Percentiles rank a stretch among this genome's conserved stretches.
phyloP scores from a whole-genome alignment of 176 grass and related monocot species.

The Cymbopogon citratus region DNA sequence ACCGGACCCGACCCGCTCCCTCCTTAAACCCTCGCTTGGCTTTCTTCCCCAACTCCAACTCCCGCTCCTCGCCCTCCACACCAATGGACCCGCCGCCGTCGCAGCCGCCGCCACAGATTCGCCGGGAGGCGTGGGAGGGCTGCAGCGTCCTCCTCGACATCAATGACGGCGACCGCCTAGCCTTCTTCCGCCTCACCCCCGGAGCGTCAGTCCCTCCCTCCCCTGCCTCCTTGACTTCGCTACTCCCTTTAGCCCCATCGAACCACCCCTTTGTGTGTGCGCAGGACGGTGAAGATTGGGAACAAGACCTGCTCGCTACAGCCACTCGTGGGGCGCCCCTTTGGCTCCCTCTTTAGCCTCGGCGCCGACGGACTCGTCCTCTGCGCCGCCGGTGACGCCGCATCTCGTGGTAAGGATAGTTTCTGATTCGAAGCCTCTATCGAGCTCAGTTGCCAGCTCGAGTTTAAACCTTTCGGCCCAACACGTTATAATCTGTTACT shows the following conservation, averaged over 20 bases:
- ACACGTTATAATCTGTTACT: not conserved
- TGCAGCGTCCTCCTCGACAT: conserved; percentile 99
- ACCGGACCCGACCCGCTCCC: not conserved
- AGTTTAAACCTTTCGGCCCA: not conserved
- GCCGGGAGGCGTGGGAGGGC: conserved; percentile 68
- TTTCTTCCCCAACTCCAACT: not conserved
- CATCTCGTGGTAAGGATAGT: conserved; percentile 14
- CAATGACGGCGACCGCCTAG: conserved; percentile 97
- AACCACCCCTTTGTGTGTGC: not conserved
- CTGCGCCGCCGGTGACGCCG: conserved; percentile 12
- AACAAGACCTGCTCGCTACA: conserved; percentile 71
- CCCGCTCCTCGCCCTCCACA: not conserved
- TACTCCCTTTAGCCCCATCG: not conserved
- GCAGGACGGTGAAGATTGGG: conserved; percentile 86
- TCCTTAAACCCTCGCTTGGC: conserved; percentile 6
- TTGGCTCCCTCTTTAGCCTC: conserved; percentile 69
- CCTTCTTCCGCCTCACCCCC: conserved; percentile 85
- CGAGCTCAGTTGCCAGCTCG: not conserved
- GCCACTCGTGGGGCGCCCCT: conserved; percentile 73
- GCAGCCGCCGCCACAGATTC: conserved; percentile 7
- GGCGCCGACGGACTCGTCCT: conserved; percentile 28
- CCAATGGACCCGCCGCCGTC: conserved; percentile 26
- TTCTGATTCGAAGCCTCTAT: not conserved
- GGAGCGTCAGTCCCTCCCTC: conserved; percentile 35
- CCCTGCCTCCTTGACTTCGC: not conserved